A percentile compares a stretch with the other conserved stretches of the same genome.
Evolutionary conservation across 2,329 filamentous ascomycete species (phyloP).

Genomic region (Grosmannia clavigera): DNA sequence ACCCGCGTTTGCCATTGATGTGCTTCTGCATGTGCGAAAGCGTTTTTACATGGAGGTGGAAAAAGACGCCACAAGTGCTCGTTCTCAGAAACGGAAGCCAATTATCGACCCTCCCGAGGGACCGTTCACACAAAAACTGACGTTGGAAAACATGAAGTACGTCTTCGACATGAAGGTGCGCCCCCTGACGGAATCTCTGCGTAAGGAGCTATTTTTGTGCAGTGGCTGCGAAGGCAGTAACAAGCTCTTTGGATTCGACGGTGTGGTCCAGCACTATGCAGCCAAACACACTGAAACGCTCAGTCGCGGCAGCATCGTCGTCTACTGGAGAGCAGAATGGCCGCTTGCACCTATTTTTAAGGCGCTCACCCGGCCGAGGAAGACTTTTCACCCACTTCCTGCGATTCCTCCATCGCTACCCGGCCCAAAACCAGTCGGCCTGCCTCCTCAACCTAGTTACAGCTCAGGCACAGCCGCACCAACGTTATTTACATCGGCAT

Average conservation of each 20-base stretch:
- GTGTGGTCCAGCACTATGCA: slow-evolving; percentile 70
- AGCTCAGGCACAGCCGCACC: background rate
- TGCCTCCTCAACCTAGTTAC: background rate
- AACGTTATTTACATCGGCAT: background rate
- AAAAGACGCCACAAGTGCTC: slow-evolving; percentile 36
- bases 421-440: background rate
- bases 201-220: slow-evolving; percentile 67
- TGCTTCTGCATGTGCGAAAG: slow-evolving; percentile 53
- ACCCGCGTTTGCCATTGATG: slow-evolving; percentile 58
- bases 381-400: slow-evolving; percentile 8
- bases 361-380: slow-evolving; percentile 38
- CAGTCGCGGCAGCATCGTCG: slow-evolving; percentile 58
- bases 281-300: slow-evolving; percentile 66
- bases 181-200: slow-evolving; percentile 49
- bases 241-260: slow-evolving; percentile 65
- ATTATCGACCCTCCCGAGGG: slow-evolving; percentile 36
- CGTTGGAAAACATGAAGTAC: slow-evolving; percentile 79
- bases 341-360: slow-evolving; percentile 62
- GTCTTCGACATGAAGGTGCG: slow-evolving; percentile 68
- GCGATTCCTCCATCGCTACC: background rate
- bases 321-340: slow-evolving; percentile 75
- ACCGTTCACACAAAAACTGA: slow-evolving; percentile 49
- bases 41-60: slow-evolving; percentile 52
- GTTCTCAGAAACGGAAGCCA: slow-evolving; percentile 31
- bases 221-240: slow-evolving; percentile 50